A percentile compares a stretch with the other conserved stretches of the same genome.
Conservation (phyloP, 2,329 filamentous ascomycete species). For the Emericellopsis cladophorae region DNA sequence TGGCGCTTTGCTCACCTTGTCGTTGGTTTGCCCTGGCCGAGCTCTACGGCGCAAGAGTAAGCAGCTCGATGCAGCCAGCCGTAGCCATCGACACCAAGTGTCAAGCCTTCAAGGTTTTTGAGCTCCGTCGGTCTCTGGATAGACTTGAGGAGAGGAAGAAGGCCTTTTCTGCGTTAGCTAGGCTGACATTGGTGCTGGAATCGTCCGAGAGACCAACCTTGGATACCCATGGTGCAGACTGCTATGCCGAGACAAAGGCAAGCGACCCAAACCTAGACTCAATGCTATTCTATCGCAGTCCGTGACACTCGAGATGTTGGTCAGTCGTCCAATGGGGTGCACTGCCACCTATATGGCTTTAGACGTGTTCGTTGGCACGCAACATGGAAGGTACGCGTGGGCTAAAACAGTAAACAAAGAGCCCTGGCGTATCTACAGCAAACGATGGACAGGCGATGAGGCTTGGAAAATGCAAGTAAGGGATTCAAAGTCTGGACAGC, state of each 20-base stretch:
- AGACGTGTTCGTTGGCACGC: too few relatives aligned
- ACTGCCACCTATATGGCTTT: too few relatives aligned
- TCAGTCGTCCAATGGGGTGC: too few relatives aligned
- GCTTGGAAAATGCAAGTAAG: too few relatives aligned
- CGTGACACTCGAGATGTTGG: too few relatives aligned
- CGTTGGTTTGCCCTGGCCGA: constrained; percentile 80
- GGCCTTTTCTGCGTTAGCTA: constrained; percentile 36
- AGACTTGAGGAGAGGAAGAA: constrained; percentile 86
- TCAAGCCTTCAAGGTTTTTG: constrained; percentile 78
- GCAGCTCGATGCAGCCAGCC: constrained; percentile 96
- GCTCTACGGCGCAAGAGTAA: constrained; percentile 78
- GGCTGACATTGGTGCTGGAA: too few relatives aligned
- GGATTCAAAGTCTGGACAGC: too few relatives aligned
- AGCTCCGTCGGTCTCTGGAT: constrained; percentile 83
- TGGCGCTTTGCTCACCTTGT: constrained; percentile 49
- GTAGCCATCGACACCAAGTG: constrained; percentile 90
- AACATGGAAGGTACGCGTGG: too few relatives aligned
- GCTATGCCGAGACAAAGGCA: background rate
- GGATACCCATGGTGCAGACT: constrained; percentile 20
- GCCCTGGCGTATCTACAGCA: too few relatives aligned
- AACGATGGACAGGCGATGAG: too few relatives aligned
- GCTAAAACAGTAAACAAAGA: too few relatives aligned
- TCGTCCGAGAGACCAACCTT: constrained; percentile 11
- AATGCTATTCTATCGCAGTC: too few relatives aligned
- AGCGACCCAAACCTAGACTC: background rate